Evolutionary conservation across 208 protist genomes (phyloP).

Genomic region (Novymonas esmeraldas): DNA sequence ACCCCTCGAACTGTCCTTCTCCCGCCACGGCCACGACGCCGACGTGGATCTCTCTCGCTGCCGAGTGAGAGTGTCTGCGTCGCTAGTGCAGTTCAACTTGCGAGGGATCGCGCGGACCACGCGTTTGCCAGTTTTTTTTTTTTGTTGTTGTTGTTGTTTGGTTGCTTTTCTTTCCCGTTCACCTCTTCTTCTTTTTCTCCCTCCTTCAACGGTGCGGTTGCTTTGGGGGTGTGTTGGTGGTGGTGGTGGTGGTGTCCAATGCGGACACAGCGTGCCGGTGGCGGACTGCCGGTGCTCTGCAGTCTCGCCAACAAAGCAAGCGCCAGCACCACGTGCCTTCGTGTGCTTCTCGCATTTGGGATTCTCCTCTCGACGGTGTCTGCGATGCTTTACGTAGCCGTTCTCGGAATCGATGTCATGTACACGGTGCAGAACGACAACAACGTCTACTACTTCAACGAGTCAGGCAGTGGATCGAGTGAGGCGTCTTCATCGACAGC

Average conservation of each 20-base stretch:
- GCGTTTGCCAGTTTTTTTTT: no score
- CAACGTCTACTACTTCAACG: constrained; percentile 18
- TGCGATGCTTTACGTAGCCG: constrained; percentile 3
- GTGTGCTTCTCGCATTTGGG: background rate
- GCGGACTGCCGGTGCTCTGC: background rate
- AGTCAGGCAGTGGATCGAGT: background rate
- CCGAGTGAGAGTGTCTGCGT: no score
- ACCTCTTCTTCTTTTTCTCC: no score
- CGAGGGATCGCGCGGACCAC: no score
- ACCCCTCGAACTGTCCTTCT: no score
- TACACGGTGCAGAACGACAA: constrained; percentile 16
- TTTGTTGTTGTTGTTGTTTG: no score
- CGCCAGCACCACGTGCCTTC: constrained; percentile 12
- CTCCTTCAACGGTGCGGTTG: background rate
- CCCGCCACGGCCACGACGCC: no score
- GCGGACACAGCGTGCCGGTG: background rate
- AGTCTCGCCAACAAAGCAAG: constrained; percentile 1
- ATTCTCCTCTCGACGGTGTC: constrained; percentile 9
- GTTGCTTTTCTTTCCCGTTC: no score
- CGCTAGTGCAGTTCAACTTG: no score
- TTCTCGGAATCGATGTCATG: constrained; percentile 8
- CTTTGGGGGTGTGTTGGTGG: background rate
- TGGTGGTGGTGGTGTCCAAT: no score
- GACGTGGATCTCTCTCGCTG: no score
- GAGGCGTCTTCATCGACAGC: background rate